Percentiles rank a stretch among this genome's conserved stretches.
Evolutionary conservation across 495 filamentous ascomycete genomes (phyloP).

Genomic region (Acidiella bohemica): DNA sequence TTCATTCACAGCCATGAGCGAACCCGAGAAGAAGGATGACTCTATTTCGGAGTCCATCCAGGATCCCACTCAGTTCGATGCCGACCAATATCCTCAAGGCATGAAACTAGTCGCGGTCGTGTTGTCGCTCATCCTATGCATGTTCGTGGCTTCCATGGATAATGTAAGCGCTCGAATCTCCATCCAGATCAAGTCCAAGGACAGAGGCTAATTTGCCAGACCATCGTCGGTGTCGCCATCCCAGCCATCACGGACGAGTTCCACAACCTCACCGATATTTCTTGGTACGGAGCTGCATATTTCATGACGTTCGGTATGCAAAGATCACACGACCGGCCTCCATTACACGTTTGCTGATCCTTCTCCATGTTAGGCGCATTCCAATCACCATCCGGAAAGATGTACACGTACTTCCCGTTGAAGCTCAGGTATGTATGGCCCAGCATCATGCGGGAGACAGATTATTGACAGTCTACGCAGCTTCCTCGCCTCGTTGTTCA

Average conservation of each 20-base stretch:
- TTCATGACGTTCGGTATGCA: slow-evolving; percentile 38
- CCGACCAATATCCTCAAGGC: not conserved
- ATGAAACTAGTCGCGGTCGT: not conserved
- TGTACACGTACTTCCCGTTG: slow-evolving; percentile 40
- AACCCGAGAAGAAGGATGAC: too few species aligned
- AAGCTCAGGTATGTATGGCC: slow-evolving; percentile 32
- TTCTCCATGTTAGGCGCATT: too few species aligned
- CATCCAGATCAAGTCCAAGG: too few species aligned
- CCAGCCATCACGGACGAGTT: slow-evolving; percentile 41
- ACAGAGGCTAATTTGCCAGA: too few species aligned
- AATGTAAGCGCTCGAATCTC: not conserved
- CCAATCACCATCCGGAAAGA: slow-evolving; percentile 40
- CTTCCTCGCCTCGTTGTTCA: slow-evolving; percentile 12
- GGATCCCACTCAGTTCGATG: not conserved
- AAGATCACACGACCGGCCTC: not conserved
- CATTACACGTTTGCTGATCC: not conserved
- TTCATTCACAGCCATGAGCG: too few species aligned
- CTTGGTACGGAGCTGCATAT: slow-evolving; percentile 46
- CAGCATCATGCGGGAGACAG: too few species aligned
- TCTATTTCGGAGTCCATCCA: not conserved
- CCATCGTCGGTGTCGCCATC: slow-evolving; percentile 57
- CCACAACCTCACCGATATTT: slow-evolving; percentile 32
- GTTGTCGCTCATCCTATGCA: not conserved
- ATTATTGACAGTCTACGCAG: too few species aligned
- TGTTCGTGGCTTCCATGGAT: not conserved